phyloP scores from a whole-genome alignment of 1,284 basidiomycete species.

The Neolentinus lepideus region DNA sequence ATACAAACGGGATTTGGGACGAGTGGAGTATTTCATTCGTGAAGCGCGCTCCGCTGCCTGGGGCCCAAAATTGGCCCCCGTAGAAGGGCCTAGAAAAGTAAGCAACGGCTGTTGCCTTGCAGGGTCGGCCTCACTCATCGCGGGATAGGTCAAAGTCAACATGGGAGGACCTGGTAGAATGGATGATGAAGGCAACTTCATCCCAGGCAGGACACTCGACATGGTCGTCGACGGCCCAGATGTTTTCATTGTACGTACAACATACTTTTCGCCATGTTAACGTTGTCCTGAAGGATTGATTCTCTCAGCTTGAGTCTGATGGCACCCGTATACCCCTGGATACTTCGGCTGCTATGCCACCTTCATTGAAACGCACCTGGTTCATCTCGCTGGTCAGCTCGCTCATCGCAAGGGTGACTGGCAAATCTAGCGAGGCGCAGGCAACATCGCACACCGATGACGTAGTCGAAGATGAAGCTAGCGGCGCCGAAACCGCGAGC shows the following conservation, averaged over 20 bases:
- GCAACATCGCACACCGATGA: constrained; percentile 14
- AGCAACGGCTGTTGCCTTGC: constrained; percentile 9
- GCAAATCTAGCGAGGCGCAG: constrained; percentile 14
- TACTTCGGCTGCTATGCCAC: constrained; percentile 35
- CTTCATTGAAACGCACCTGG: constrained; percentile 46
- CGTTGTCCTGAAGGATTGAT: constrained; percentile 2
- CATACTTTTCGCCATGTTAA: constrained; percentile 3
- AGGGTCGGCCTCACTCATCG: background rate
- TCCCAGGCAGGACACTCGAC: constrained; percentile 50
- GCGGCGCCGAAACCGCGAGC: constrained; percentile 19
- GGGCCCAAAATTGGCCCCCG: constrained; percentile 60
- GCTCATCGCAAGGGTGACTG: constrained; percentile 24
- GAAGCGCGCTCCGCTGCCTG: constrained; percentile 69
- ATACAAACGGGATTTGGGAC: constrained; percentile 62
- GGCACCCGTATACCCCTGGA: constrained; percentile 51
- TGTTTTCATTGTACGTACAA: constrained; percentile 61
- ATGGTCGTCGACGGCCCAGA: constrained; percentile 65
- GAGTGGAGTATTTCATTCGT: constrained; percentile 59
- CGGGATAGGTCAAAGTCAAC: constrained; percentile 57
- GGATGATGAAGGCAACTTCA: constrained; percentile 48
- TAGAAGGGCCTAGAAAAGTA: constrained; percentile 62
- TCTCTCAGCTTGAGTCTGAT: constrained; percentile 25
- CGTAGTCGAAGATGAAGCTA: constrained; percentile 17
- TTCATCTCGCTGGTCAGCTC: constrained; percentile 31
- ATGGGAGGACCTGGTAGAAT: constrained; percentile 44